A percentile compares a stretch with the other conserved stretches of the same genome.
These are phyloP conservation scores for Salix dunnii DNA, from an alignment of 345 rosid genomes.

Conservation along the genomic window DNA sequence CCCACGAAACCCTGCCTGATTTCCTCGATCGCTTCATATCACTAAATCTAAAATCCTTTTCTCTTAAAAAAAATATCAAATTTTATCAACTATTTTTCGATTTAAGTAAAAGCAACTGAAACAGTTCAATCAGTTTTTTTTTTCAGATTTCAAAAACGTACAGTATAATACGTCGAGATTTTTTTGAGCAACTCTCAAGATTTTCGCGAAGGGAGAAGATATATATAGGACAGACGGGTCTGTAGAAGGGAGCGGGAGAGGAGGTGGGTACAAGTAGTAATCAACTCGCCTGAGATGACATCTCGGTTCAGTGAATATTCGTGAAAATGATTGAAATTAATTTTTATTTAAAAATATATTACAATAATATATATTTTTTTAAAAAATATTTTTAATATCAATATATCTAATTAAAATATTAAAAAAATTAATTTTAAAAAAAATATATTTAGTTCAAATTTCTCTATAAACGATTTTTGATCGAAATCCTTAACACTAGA, in stretches of 20 bases:
- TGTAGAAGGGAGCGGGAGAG: not conserved
- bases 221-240: not conserved
- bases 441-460: no score
- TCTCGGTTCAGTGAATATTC: no score
- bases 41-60: not conserved
- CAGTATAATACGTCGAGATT: not conserved
- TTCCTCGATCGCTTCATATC: slow-evolving; percentile 51
- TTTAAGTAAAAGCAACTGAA: not conserved
- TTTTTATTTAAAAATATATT: no score
- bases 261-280: not conserved
- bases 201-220: not conserved
- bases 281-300: no score
- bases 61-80: not conserved
- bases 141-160: not conserved
- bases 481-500: no score
- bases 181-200: no score
- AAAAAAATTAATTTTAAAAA: no score
- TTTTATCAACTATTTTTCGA: not conserved
- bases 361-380: no score
- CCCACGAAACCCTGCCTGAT: slow-evolving; percentile 58
- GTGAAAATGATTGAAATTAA: no score
- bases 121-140: not conserved
- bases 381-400: no score
- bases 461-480: no score
- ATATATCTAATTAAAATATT: no score